Conservation (phyloP, 2,329 filamentous ascomycete genomes). For the Ceratocystiopsis minuta region DNA sequence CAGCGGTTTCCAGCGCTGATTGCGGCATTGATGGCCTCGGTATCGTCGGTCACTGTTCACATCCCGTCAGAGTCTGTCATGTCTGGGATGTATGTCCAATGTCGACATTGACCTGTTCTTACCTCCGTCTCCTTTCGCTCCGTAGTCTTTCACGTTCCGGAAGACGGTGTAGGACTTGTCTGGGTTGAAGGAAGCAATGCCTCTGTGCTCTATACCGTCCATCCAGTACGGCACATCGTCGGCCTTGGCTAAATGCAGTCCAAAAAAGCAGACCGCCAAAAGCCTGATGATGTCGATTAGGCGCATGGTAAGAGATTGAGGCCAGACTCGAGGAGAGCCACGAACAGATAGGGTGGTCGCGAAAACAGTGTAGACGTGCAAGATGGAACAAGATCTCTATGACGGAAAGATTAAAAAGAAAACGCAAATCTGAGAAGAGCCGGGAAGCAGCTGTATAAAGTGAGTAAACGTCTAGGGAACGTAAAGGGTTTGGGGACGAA, state of each 20-base stretch:
- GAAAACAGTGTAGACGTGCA: too few relatives aligned
- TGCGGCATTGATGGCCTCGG: slow-evolving; percentile 48
- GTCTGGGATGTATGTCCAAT: neutral
- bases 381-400: too few relatives aligned
- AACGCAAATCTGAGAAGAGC: too few relatives aligned
- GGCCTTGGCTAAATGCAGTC: slow-evolving; percentile 6
- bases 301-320: too few relatives aligned
- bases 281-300: neutral
- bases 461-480: too few relatives aligned
- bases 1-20: slow-evolving; percentile 26
- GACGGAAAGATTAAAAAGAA: too few relatives aligned
- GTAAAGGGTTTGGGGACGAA: too few relatives aligned
- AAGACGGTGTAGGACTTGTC: slow-evolving; percentile 14
- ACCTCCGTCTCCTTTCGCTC: slow-evolving; percentile 54
- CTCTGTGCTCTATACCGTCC: slow-evolving; percentile 27
- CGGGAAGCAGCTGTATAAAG: too few relatives aligned
- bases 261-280: slow-evolving; percentile 1
- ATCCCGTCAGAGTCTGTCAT: too few relatives aligned
- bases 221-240: slow-evolving; percentile 19
- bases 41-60: slow-evolving; percentile 46
- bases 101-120: neutral
- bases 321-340: too few relatives aligned
- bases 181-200: slow-evolving; percentile 26
- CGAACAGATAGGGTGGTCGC: too few relatives aligned
- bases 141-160: slow-evolving; percentile 17